Percentiles rank a stretch among this genome's conserved stretches.
Evolutionary conservation across 352 stramenopile genomes (phyloP).

Genomic region (Thalassiosira sp.): DNA sequence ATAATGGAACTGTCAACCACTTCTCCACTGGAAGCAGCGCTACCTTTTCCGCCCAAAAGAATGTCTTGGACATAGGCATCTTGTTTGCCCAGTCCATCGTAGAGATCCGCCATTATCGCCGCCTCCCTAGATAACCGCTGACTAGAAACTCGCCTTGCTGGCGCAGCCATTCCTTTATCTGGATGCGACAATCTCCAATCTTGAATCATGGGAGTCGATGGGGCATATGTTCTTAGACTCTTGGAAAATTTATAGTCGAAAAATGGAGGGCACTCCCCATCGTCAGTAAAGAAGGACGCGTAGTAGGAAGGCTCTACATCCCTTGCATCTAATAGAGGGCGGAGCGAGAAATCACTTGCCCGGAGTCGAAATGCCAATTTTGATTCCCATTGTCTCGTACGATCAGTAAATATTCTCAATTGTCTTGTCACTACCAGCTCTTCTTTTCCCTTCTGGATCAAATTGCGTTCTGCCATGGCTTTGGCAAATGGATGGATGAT

Average conservation of each 20-base stretch:
- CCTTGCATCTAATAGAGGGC: constrained; percentile 51
- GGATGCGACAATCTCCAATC: constrained; percentile 41
- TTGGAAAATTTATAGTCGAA: constrained; percentile 51
- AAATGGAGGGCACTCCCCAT: constrained; percentile 38
- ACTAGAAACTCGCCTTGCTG: constrained; percentile 10
- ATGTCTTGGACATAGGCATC: constrained; percentile 48
- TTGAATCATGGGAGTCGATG: constrained; percentile 60
- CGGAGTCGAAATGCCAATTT: constrained; percentile 61
- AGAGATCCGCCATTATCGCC: constrained; percentile 48
- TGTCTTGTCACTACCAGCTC: constrained; percentile 48
- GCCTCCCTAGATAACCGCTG: constrained; percentile 25
- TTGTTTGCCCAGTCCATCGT: constrained; percentile 45
- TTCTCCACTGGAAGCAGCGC: constrained; percentile 8
- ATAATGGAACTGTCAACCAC: background rate
- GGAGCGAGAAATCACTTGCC: constrained; percentile 25
- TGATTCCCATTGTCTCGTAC: constrained; percentile 71
- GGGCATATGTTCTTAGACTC: constrained; percentile 44
- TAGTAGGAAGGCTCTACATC: constrained; percentile 57
- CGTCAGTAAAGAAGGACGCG: constrained; percentile 41
- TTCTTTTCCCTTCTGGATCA: constrained; percentile 49
- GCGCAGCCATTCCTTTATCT: constrained; percentile 3
- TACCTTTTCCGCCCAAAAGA: constrained; percentile 25
- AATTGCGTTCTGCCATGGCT: constrained; percentile 35
- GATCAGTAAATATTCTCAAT: constrained; percentile 62
- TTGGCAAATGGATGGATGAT: constrained; percentile 62